Base-by-base conservation (phyloP, 1,139 yeast species). In the Geotrichum cucujoidarum region DNA sequence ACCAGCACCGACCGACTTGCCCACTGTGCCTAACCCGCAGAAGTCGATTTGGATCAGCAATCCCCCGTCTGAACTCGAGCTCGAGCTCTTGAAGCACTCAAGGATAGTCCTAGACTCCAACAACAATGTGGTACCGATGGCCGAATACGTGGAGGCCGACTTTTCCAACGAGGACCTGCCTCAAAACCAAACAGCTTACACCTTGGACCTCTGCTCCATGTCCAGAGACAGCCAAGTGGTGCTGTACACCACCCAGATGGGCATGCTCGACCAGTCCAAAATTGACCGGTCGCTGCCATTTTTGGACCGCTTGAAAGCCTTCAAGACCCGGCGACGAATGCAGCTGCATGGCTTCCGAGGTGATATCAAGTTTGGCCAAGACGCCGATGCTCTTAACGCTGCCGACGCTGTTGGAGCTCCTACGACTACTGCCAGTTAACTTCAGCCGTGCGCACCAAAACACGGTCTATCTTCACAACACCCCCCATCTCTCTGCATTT, bases 191-290 rank as follows among this genome's bases (percentile, higher is more conserved):
- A 48, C 46, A 3, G 20, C 24, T 8, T 49, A 42, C 29, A 43
- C 41, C 4, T 32, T 49, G 20, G 39, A 39, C 13, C 33, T 49
- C 17, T 31, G 39, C n/a, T 27, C 43, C 7, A 17, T 49, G 42
- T 35, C 52, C 10, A 24, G 52, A 21, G 52, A 49, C 20, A 43
- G 46, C n/a, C 30, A 38, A 3, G 47, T 39, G 11, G 41, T 49
- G 7, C 37, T 27, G 3, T 39, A 37, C 27, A 43, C 38, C 16
- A 27, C 40, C 25, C 14, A 36, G n/a, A 31, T 22, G 17, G 11
- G 43, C 16, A 22, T 45, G n/a, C 39, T 36, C 4, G 43, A 41
- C 17, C 45, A 45, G 24, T 34, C 27, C 24, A 37, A 31, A 14
- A 25, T 40, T 8, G 43, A 41, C 24, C 35, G 40, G 13, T 36